Evolutionary conservation across 345 rosid genomes (phyloP).

Genomic region (Gossypium thurberi): DNA sequence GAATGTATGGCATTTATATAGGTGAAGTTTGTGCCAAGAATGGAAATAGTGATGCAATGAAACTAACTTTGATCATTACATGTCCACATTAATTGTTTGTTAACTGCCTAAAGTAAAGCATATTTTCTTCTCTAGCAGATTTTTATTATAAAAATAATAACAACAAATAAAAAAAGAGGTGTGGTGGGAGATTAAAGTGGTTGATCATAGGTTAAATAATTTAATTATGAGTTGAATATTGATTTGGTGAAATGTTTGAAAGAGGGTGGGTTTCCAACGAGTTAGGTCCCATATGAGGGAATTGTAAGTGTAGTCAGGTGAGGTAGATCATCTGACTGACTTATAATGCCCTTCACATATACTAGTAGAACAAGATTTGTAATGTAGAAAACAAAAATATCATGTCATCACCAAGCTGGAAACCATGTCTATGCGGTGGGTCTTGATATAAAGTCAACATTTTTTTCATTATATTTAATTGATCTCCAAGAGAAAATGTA

Average conservation of each 20-base stretch:
- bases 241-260: too few relatives aligned
- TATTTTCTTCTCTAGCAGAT: neutral
- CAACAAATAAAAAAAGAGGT: too few relatives aligned
- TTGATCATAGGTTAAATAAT: neutral
- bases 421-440: neutral
- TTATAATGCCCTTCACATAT: neutral
- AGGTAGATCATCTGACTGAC: conserved; percentile 11
- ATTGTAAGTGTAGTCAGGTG: conserved; percentile 1
- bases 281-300: conserved; percentile 1
- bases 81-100: neutral
- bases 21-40: conserved; percentile 5
- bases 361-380: neutral
- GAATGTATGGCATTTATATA: conserved; percentile 21
- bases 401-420: neutral
- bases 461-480: too few relatives aligned
- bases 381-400: neutral
- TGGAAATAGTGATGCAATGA: conserved; percentile 12
- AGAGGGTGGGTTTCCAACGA: neutral
- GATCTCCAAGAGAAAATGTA: neutral
- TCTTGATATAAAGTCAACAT: neutral
- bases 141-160: neutral
- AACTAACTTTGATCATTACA: conserved; percentile 14
- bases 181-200: too few relatives aligned
- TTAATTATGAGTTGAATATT: neutral
- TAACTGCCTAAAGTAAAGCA: neutral